These are phyloP conservation scores for Aurantiochytrium sp. DNA, from an alignment of 108 stramenopile genomes.

Conservation along the genomic window DNA sequence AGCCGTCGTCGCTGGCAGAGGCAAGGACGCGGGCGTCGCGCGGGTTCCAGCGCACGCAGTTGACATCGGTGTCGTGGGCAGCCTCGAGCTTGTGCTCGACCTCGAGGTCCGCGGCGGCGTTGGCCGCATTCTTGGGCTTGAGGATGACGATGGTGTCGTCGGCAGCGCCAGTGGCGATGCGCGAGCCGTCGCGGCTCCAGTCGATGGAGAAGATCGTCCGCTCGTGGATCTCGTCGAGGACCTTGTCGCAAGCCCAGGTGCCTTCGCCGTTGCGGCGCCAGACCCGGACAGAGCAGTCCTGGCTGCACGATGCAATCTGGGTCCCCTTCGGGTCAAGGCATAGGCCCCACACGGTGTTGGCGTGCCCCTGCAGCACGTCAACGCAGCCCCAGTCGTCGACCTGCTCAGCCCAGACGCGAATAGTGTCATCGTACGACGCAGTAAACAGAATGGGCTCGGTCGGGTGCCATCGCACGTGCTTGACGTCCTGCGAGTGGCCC, in stretches of 20 bases:
- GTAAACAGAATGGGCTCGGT: slow-evolving; percentile 75
- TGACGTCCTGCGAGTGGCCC: slow-evolving; percentile 93
- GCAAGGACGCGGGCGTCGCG: slow-evolving; percentile 65
- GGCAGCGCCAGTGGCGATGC: slow-evolving; percentile 73
- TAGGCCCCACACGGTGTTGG: slow-evolving; percentile 81
- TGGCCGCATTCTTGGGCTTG: background rate
- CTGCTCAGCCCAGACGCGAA: slow-evolving; percentile 84
- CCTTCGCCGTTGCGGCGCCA: slow-evolving; percentile 44
- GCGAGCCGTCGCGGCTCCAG: slow-evolving; percentile 57
- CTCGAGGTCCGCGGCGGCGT: background rate
- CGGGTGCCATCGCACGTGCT: slow-evolving; percentile 78
- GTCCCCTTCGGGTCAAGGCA: slow-evolving; percentile 61
- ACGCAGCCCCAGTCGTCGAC: slow-evolving; percentile 92
- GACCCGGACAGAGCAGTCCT: slow-evolving; percentile 41
- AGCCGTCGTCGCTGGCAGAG: slow-evolving; percentile 81
- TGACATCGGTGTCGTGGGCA: slow-evolving; percentile 82
- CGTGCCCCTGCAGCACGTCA: slow-evolving; percentile 65
- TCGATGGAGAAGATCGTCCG: slow-evolving; percentile 51
- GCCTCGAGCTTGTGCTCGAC: background rate
- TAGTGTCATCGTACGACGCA: slow-evolving; percentile 85
- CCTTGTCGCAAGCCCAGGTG: slow-evolving; percentile 23
- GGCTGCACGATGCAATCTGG: slow-evolving; percentile 40
- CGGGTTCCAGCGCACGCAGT: slow-evolving; percentile 92
- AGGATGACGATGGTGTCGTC: slow-evolving; percentile 65
- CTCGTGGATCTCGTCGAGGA: background rate